Percentiles rank a stretch among this genome's conserved stretches.
Conservation (phyloP, 75 land plant genomes). For the Picea sitchensis region DNA sequence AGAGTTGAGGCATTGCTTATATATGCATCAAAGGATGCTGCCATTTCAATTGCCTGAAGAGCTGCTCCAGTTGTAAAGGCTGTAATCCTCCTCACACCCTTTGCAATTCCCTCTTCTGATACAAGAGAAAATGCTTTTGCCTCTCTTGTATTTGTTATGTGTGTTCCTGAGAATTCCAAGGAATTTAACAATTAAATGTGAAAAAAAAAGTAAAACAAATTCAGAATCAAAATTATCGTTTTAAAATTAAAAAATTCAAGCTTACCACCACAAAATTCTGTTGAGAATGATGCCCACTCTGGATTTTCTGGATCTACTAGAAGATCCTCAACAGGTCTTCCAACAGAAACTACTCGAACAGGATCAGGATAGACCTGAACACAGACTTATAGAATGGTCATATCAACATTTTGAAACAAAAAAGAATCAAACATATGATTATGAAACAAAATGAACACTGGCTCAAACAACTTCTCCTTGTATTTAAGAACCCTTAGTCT, state of each 20-base stretch:
- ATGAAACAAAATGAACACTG: background rate
- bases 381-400: conserved; percentile 2
- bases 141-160: conserved; percentile 86
- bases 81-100: conserved; percentile 84
- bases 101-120: conserved; percentile 98
- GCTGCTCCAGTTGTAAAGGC: conserved; percentile 80
- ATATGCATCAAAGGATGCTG: conserved; percentile 44
- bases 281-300: conserved; percentile 73
- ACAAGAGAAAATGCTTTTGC: conserved; percentile 91
- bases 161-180: conserved; percentile 59
- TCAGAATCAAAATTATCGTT: background rate
- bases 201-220: background rate
- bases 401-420: background rate
- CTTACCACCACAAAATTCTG: conserved; percentile 96
- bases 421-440: background rate
- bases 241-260: background rate
- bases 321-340: conserved; percentile 79
- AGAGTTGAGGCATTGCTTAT: conserved; percentile 57
- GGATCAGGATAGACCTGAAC: conserved; percentile 95
- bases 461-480: background rate
- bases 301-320: conserved; percentile 81
- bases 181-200: background rate
- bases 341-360: conserved; percentile 87
- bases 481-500: background rate
- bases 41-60: conserved; percentile 61